These are phyloP conservation scores for Suillus occidentalis DNA, from an alignment of 768 basidiomycete species.

Conservation along the genomic window DNA sequence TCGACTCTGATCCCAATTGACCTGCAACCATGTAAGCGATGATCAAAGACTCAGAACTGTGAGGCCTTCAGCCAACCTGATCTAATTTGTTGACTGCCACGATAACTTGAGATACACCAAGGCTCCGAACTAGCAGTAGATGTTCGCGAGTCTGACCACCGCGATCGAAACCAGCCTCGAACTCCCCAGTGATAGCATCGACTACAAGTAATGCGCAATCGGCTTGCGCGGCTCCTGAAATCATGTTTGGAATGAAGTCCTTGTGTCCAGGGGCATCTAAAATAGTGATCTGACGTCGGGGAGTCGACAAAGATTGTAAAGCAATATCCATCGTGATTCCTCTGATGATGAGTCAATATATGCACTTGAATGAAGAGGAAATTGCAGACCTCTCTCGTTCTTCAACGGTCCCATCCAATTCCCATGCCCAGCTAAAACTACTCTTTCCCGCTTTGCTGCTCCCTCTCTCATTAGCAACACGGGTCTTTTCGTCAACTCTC, in stretches of 20 bases:
- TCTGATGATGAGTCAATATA: constrained; percentile 41
- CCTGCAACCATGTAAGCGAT: constrained; percentile 45
- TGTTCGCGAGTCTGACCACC: constrained; percentile 98
- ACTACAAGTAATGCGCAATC: constrained; percentile 94
- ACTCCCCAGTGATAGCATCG: constrained; percentile 87
- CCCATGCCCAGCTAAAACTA: constrained; percentile 99
- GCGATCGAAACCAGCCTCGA: constrained; percentile 92
- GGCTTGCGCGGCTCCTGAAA: constrained; percentile 96
- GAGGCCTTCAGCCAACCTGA: constrained; percentile 49
- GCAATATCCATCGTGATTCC: constrained; percentile 99
- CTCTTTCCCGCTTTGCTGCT: constrained; percentile 89
- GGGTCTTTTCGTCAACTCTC: constrained; percentile 80
- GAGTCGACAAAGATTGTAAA: constrained; percentile 71
- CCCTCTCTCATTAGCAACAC: constrained; percentile 82
- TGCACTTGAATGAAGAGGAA: not conserved
- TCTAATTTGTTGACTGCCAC: constrained; percentile 97
- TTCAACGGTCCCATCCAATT: constrained; percentile 88
- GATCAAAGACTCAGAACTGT: not conserved
- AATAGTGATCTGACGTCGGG: constrained; percentile 81
- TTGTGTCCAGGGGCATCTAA: constrained; percentile 97
- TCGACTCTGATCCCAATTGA: constrained; percentile 80
- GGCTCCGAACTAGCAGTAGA: constrained; percentile 83
- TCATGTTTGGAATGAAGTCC: constrained; percentile 99
- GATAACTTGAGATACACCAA: constrained; percentile 89
- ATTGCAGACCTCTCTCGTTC: constrained; percentile 81